These are phyloP conservation scores for Stephania japonica DNA, from an alignment of 164 flowering plant genomes.

Conservation along the genomic window DNA sequence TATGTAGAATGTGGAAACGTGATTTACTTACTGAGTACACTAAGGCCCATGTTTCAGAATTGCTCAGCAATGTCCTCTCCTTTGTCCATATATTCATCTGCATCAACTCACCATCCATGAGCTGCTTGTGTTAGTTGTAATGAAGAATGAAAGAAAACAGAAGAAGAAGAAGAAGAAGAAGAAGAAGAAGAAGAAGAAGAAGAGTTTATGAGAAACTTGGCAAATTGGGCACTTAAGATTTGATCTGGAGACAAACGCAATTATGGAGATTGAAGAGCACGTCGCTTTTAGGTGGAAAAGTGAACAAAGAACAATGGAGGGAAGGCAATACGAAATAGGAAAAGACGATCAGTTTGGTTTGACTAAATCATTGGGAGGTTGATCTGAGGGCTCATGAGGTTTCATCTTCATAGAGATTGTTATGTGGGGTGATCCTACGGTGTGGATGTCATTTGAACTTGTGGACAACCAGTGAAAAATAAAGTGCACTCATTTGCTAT, in stretches of 20 bases:
- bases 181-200: conserved; percentile 16
- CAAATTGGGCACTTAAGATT: conserved; percentile 9
- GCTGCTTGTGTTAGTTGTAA: neutral
- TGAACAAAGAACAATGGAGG: conserved; percentile 24
- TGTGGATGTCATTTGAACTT: neutral
- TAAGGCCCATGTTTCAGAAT: neutral
- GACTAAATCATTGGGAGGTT: neutral
- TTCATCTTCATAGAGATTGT: neutral
- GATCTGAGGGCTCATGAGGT: neutral
- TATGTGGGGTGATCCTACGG: neutral
- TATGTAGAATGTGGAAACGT: neutral
- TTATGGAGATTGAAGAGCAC: conserved; percentile 31
- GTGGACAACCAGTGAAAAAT: neutral
- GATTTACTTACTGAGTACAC: neutral
- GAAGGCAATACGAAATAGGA: conserved; percentile 49
- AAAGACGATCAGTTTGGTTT: neutral
- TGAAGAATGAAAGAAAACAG: too few relatives aligned
- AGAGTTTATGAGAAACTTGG: conserved; percentile 18
- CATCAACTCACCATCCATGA: neutral
- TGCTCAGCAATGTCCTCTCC: neutral
- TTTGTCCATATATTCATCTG: neutral
- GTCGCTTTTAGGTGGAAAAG: conserved; percentile 20
- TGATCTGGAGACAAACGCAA: conserved; percentile 26
- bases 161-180: conserved; percentile 17
- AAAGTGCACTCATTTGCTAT: neutral